A percentile compares a stretch with the other conserved stretches of the same genome.
These are phyloP conservation scores for Samsoniella hepiali DNA, from an alignment of 2,329 filamentous ascomycete species.

Conservation along the genomic window DNA sequence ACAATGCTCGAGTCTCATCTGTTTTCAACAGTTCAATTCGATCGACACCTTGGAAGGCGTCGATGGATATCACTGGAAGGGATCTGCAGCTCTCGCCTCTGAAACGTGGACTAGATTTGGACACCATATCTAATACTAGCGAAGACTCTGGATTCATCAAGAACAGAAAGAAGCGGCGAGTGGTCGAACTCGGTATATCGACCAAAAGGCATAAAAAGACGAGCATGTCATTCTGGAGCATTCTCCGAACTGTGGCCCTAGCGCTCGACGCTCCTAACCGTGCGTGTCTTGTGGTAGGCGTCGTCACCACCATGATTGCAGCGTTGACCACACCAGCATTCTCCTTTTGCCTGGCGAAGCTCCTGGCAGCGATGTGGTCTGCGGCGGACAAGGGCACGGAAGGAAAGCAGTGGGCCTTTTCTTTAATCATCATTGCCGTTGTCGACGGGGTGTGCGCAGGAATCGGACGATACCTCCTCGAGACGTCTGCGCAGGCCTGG, in stretches of 20 bases:
- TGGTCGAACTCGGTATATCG: not conserved
- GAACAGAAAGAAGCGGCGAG: not conserved
- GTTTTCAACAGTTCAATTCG: not conserved
- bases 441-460: slow-evolving; percentile 65
- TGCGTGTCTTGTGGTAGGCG: slow-evolving; percentile 59
- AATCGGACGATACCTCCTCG: slow-evolving; percentile 66
- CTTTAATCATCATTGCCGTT: slow-evolving; percentile 65
- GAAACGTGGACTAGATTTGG: not conserved
- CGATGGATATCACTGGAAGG: not conserved
- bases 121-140: not conserved
- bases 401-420: slow-evolving; percentile 65
- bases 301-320: slow-evolving; percentile 54
- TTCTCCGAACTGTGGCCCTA: slow-evolving; percentile 48
- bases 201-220: not conserved
- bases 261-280: slow-evolving; percentile 51
- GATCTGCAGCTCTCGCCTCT: not conserved
- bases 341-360: slow-evolving; percentile 68
- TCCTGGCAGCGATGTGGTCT: slow-evolving; percentile 68
- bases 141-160: not conserved
- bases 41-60: not conserved
- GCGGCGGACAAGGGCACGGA: slow-evolving; percentile 43
- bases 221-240: not conserved
- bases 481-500: slow-evolving; percentile 72
- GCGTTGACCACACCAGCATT: slow-evolving; percentile 71
- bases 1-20: not conserved